phyloP scores from a whole-genome alignment of 139 green algal genomes.

The Asterochloris sp. region DNA sequence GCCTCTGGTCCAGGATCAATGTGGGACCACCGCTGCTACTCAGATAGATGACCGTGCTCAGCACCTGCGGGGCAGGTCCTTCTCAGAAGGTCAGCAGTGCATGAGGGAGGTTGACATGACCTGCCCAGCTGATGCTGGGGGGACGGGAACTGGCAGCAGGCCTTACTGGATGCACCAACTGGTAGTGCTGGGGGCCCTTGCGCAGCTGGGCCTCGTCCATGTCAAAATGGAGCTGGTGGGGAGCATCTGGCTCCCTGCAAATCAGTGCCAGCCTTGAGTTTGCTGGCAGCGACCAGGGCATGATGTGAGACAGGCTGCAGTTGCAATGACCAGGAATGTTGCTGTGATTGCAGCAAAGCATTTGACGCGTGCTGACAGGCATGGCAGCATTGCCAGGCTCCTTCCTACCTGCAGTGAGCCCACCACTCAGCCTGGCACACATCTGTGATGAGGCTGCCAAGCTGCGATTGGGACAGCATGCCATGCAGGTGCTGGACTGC shows the following conservation, averaged over 20 bases:
- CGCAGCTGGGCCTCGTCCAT: constrained; percentile 23
- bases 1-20: background rate
- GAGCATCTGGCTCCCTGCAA: too few relatives aligned
- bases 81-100: background rate
- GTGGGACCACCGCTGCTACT: background rate
- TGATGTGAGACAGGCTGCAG: too few relatives aligned
- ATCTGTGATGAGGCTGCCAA: background rate
- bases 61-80: background rate
- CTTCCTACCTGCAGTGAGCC: constrained; percentile 23
- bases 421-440: constrained; percentile 40
- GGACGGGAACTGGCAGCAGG: too few relatives aligned
- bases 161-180: constrained; percentile 21
- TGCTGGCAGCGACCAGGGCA: too few relatives aligned
- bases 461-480: background rate
- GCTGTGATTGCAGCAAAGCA: too few relatives aligned
- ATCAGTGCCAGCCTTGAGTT: too few relatives aligned
- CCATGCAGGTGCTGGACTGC: background rate
- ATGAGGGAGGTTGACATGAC: too few relatives aligned
- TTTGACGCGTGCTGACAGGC: too few relatives aligned
- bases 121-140: too few relatives aligned
- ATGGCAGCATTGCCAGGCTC: background rate
- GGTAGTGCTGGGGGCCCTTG: constrained; percentile 21
- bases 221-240: constrained; percentile 23
- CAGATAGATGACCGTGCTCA: background rate
- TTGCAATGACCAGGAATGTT: too few relatives aligned